These are phyloP conservation scores for Halenospora varia DNA, from an alignment of 495 filamentous ascomycete species.

Conservation along the genomic window DNA sequence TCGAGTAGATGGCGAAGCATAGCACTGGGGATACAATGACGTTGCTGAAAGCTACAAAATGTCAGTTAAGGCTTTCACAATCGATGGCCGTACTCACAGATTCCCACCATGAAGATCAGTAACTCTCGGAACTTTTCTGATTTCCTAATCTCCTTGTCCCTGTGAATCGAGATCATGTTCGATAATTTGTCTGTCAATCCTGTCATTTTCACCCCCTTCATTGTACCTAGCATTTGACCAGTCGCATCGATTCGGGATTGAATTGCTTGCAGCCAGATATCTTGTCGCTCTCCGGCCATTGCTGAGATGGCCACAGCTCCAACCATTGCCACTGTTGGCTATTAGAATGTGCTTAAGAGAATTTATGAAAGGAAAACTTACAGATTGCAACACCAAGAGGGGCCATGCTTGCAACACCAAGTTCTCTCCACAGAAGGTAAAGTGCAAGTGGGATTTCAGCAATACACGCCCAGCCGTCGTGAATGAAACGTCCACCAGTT, in stretches of 20 bases:
- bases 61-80: neutral
- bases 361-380: constrained; percentile 36
- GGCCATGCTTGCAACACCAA: constrained; percentile 4
- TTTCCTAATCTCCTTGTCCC: constrained; percentile 35
- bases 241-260: constrained; percentile 32
- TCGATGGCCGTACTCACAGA: neutral
- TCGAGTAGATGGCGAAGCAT: neutral
- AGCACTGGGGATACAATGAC: neutral
- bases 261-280: constrained; percentile 36
- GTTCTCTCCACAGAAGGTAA: constrained; percentile 18
- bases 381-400: constrained; percentile 22
- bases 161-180: constrained; percentile 34
- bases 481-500: neutral
- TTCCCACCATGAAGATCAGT: neutral
- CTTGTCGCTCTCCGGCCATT: constrained; percentile 28
- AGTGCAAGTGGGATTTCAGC: constrained; percentile 18
- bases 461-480: constrained; percentile 22
- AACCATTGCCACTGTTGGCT: constrained; percentile 32
- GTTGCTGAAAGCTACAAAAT: neutral
- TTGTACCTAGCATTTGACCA: constrained; percentile 34
- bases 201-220: constrained; percentile 44
- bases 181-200: constrained; percentile 31
- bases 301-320: constrained; percentile 8
- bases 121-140: neutral
- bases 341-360: constrained; percentile 42